Conservation (phyloP, 1,284 basidiomycete genomes). For the Leccinum fuscescens region DNA sequence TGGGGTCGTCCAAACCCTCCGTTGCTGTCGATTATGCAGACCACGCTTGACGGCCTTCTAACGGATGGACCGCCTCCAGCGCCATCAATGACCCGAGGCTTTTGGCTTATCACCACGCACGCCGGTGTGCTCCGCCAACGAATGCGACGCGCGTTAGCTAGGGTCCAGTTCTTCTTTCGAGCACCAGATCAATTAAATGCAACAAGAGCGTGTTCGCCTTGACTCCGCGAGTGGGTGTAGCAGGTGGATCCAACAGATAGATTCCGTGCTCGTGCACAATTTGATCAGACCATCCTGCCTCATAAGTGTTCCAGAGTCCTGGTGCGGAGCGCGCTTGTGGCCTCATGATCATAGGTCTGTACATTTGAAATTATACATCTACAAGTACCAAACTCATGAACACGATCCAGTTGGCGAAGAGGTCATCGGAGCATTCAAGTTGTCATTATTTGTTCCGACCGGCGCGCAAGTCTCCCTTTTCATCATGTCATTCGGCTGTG, state of each 20-base stretch:
- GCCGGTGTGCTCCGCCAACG: constrained; percentile 5
- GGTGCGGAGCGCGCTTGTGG: background rate
- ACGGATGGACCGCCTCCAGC: background rate
- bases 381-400: constrained; percentile 4
- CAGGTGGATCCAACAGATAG: constrained; percentile 17
- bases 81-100: background rate
- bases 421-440: constrained; percentile 9
- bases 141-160: constrained; percentile 12
- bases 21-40: constrained; percentile 1
- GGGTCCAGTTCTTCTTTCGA: constrained; percentile 21
- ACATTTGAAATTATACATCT: constrained; percentile 25
- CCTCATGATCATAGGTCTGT: constrained; percentile 3
- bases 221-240: constrained; percentile 13
- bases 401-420: constrained; percentile 10
- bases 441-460: constrained; percentile 6
- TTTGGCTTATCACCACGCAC: constrained; percentile 16
- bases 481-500: constrained; percentile 27
- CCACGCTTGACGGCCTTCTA: constrained; percentile 9
- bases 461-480: constrained; percentile 1
- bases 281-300: constrained; percentile 7
- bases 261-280: constrained; percentile 1
- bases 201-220: constrained; percentile 20
- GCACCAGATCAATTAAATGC: constrained; percentile 7
- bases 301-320: background rate
- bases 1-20: constrained; percentile 22